A percentile compares a stretch with the other conserved stretches of the same genome.
phyloP scores from a whole-genome alignment of 2,329 filamentous ascomycete genomes.

The Exophiala calicioides region DNA sequence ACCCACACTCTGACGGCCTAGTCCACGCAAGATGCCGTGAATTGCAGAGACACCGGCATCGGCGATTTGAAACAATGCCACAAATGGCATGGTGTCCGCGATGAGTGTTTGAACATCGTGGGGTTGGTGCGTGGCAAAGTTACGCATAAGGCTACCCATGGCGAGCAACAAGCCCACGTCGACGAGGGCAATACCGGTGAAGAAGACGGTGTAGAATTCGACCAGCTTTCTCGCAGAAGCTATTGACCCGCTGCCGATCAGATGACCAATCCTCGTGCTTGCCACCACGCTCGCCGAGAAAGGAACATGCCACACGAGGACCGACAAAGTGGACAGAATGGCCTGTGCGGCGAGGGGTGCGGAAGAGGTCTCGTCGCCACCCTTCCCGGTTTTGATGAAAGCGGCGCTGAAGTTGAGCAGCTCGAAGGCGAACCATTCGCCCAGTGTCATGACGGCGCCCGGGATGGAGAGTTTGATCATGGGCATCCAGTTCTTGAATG shows the following conservation, averaged over 20 bases:
- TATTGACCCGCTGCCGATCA: constrained; percentile 68
- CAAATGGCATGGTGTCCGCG: constrained; percentile 66
- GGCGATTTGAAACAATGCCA: constrained; percentile 76
- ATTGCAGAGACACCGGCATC: constrained; percentile 70
- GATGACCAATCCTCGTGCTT: constrained; percentile 76
- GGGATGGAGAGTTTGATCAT: constrained; percentile 79
- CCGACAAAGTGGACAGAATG: constrained; percentile 60
- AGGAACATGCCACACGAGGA: constrained; percentile 64
- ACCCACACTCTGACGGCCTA: constrained; percentile 76
- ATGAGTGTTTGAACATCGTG: constrained; percentile 61
- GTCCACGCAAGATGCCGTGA: constrained; percentile 72
- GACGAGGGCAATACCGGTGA: constrained; percentile 64
- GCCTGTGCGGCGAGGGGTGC: constrained; percentile 71
- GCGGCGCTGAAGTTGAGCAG: constrained; percentile 71
- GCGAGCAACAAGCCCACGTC: constrained; percentile 65
- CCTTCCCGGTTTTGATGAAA: constrained; percentile 68
- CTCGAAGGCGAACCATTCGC: constrained; percentile 82
- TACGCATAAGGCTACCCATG: constrained; percentile 66
- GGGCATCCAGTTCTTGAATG: constrained; percentile 66
- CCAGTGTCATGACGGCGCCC: constrained; percentile 80
- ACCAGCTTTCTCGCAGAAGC: constrained; percentile 66
- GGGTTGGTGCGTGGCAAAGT: constrained; percentile 65
- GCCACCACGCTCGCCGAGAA: constrained; percentile 79
- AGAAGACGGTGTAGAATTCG: constrained; percentile 63
- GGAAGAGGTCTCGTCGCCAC: constrained; percentile 34